Base-by-base conservation (phyloP, 2,329 filamentous ascomycete species). In the Aureobasidium musti region DNA sequence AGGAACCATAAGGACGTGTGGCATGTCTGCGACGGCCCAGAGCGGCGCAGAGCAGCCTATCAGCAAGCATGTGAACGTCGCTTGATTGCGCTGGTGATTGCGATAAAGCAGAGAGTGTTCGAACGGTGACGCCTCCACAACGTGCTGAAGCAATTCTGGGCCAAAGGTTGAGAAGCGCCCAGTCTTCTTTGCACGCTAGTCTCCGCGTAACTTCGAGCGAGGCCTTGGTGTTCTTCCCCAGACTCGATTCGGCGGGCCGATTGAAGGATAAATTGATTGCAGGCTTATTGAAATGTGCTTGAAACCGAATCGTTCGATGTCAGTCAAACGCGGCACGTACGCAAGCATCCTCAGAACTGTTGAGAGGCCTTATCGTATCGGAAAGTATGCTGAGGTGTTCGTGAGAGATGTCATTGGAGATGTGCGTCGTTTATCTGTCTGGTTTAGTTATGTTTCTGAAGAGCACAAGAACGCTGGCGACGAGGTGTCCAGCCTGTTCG, bases 271-370 rank as follows among this genome's bases (percentile, higher is more conserved):
- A 39, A 45, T 61, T 63, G 45, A 50, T 52, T 63, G 57, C 35
- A 33, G 26, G 57, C 43, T 61, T 37, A 39, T 61, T 30, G 57
- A 61, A 61, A 47, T 43, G 57, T 26, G 57, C 57, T 47, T 47
- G 57, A 61, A 49, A 61, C 57, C 37, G 57, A 61, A 61, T 61
- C 41, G 57, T 61, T 61, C 57, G 57, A 61, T 61, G 39, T 49
- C 41, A 37, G 37, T 37, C 23, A 33, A 45, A 19, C 28, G 54
- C 54, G 54, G 54, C 54, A 39, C 39, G 23, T 14, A 37, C 26
- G 49, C 14, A 45, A 28, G 21, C 43, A 47, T 14, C 43, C 14
- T 30, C 26, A 33, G 21, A 7, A 30, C 19, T 59, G 54, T 45
- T 45, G 39, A 59, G 54, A 4, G 39, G 37, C n/a, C 23, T 14